Base-by-base conservation (phyloP, 2,329 filamentous ascomycete genomes). In the Sphaerulina populicola region DNA sequence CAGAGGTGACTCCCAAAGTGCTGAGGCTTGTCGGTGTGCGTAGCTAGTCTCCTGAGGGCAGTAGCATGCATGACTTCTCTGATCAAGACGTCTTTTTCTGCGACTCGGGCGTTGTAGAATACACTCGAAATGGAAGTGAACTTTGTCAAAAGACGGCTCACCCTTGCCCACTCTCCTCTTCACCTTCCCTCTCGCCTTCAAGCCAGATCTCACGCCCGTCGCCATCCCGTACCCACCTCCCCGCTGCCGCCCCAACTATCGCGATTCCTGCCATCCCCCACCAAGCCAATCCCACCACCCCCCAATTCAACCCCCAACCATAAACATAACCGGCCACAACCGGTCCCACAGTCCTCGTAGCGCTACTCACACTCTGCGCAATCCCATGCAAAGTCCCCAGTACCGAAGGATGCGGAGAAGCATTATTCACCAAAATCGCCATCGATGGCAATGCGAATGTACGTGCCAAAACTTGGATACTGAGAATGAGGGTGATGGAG, bases 171-270 rank as follows among this genome's bases (percentile, higher is more conserved):
- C 42, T 41, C 4, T 47, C 48, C 4, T 47, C 45, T 29, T 49
- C 48, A n/a, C 50, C 56, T 48, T 63, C 58, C 46, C 66, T 63
- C 49, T 77, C 75, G 2, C 69, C 74, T 18, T 77, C 72, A 0
- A 80, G 60, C 55, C 71, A 67, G 15, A 80, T 75, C 64, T 83
- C 80, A 64, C 82, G 79, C 1, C 81, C 81, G 57, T 72, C 77
- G 0, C 82, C 83, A 58, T 86, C 82, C 44, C 77, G 74, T 9
- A 86, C 78, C 46, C 74, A 74, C 65, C 79, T 72, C 0, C 79
- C 76, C 10, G 80, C 73, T 3, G 74, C 61, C 63, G 79, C 83
- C 0, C 80, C 81, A 3, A 79, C 47, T 1, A 76, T 65, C 1
- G 79, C 76, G 38, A 82, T 71, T 12, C 67, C 62, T 0, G 78